Evolutionary conservation across 768 basidiomycete genomes (phyloP).

Genomic region (Pisolithus orientalis): DNA sequence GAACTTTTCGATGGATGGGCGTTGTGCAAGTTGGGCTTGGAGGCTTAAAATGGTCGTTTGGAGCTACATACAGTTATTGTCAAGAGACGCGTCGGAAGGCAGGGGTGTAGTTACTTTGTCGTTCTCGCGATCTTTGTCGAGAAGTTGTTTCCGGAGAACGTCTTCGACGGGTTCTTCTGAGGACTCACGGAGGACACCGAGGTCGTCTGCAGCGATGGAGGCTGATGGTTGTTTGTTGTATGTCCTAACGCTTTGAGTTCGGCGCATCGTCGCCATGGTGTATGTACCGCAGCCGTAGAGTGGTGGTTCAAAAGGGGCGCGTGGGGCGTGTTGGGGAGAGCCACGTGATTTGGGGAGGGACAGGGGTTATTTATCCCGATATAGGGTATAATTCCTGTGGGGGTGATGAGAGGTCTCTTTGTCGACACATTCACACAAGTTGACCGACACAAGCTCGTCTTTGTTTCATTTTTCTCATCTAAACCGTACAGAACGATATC

Average conservation of each 20-base stretch:
- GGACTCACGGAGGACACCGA: conserved; percentile 52
- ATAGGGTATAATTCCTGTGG: not conserved
- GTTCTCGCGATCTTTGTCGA: conserved; percentile 65
- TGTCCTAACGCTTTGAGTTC: conserved; percentile 57
- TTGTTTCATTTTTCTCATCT: too few relatives aligned
- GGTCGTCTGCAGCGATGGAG: conserved; percentile 43
- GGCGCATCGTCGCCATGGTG: conserved; percentile 39
- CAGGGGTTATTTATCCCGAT: not conserved
- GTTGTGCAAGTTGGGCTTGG: conserved; percentile 56
- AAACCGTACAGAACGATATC: too few relatives aligned
- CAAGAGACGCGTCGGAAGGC: not conserved
- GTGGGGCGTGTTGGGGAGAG: not conserved
- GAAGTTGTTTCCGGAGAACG: conserved; percentile 51
- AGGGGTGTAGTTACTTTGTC: conserved; percentile 46
- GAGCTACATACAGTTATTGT: conserved; percentile 40
- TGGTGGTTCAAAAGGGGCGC: too few relatives aligned
- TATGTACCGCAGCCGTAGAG: not conserved
- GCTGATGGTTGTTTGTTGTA: conserved; percentile 44
- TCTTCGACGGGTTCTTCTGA: conserved; percentile 54
- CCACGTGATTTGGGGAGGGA: conserved; percentile 2
- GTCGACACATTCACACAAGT: too few relatives aligned
- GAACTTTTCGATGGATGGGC: conserved; percentile 63
- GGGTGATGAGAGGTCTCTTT: not conserved
- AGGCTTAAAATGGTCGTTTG: conserved; percentile 56
- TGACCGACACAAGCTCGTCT: too few relatives aligned